Percentiles rank a stretch among this genome's conserved stretches.
Conservation (phyloP, 371 early-diverging fungal genomes). For the Mucor plumbeus region DNA sequence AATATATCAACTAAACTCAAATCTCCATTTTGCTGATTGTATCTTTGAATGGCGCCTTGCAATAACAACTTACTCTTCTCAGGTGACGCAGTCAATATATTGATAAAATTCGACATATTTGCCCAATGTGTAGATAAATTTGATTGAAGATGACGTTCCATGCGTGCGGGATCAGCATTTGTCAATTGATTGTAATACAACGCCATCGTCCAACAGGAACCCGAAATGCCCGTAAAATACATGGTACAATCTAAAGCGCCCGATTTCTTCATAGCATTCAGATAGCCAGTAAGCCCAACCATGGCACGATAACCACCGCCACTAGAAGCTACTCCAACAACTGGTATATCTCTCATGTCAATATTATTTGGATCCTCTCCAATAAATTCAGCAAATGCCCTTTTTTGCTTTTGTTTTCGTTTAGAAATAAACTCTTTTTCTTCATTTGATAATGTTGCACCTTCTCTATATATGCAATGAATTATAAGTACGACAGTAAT, state of each 20-base stretch:
- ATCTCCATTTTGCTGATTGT: conserved; percentile 48
- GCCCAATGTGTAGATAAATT: conserved; percentile 50
- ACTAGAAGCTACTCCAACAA: conserved; percentile 69
- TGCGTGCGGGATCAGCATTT: conserved; percentile 22
- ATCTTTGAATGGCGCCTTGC: conserved; percentile 59
- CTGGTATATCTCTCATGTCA: conserved; percentile 66
- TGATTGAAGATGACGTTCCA: conserved; percentile 34
- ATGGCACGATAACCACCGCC: conserved; percentile 80
- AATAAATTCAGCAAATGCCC: conserved; percentile 71
- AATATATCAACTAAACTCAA: conserved; percentile 70
- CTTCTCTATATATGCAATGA: conserved; percentile 20
- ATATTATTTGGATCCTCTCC: conserved; percentile 58
- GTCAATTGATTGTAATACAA: conserved; percentile 43
- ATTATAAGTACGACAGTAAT: neutral
- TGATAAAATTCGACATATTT: conserved; percentile 46
- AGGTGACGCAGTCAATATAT: conserved; percentile 39
- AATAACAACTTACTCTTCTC: conserved; percentile 52
- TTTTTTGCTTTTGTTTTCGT: conserved; percentile 54
- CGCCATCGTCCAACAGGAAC: conserved; percentile 61
- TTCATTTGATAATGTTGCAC: conserved; percentile 43
- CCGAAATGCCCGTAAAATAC: conserved; percentile 68
- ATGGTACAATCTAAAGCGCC: conserved; percentile 66
- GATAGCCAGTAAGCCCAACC: conserved; percentile 65
- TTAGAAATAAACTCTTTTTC: conserved; percentile 53
- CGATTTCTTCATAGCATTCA: conserved; percentile 58